A percentile compares a stretch with the other conserved stretches of the same genome.
Evolutionary conservation across 2,329 filamentous ascomycete genomes (phyloP).

Genomic region (Cryphonectria naterciae): DNA sequence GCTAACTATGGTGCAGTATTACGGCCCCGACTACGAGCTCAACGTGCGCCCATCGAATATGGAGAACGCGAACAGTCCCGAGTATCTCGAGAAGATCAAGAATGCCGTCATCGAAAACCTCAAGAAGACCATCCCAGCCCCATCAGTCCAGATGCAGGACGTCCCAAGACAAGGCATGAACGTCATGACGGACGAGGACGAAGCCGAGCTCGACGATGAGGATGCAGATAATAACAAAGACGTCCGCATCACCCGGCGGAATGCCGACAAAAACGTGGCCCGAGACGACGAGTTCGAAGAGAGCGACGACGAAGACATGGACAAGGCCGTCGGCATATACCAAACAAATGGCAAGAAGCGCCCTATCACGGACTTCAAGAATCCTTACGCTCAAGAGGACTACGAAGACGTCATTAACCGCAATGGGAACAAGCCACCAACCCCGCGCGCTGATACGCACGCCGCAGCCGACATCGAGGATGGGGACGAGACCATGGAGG

Average conservation of each 20-base stretch:
- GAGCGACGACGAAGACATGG: slow-evolving; percentile 87
- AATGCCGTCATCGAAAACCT: slow-evolving; percentile 84
- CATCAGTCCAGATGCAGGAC: slow-evolving; percentile 90
- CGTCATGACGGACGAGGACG: slow-evolving; percentile 66
- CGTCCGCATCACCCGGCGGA: slow-evolving; percentile 76
- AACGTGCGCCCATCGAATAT: slow-evolving; percentile 88
- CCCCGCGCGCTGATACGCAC: slow-evolving; percentile 7
- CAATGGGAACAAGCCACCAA: slow-evolving; percentile 27
- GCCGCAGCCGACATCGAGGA: slow-evolving; percentile 17
- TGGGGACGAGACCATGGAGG: slow-evolving; percentile 31
- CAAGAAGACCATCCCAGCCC: slow-evolving; percentile 80
- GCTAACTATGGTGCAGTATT: slow-evolving; percentile 65
- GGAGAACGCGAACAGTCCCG: slow-evolving; percentile 85
- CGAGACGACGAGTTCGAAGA: slow-evolving; percentile 83
- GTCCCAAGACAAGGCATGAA: slow-evolving; percentile 65
- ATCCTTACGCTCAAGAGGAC: slow-evolving; percentile 49
- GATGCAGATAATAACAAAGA: slow-evolving; percentile 90
- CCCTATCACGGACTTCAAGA: slow-evolving; percentile 57
- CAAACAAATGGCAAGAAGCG: slow-evolving; percentile 52
- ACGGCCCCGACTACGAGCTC: slow-evolving; percentile 86
- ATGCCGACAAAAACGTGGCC: slow-evolving; percentile 78
- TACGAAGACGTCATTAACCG: slow-evolving; percentile 32
- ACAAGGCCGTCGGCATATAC: slow-evolving; percentile 71
- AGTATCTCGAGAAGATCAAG: slow-evolving; percentile 83
- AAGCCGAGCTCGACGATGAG: slow-evolving; percentile 66